These are phyloP conservation scores for Ceratocystis alfenasii DNA, from an alignment of 2,329 filamentous ascomycete genomes.

Conservation along the genomic window DNA sequence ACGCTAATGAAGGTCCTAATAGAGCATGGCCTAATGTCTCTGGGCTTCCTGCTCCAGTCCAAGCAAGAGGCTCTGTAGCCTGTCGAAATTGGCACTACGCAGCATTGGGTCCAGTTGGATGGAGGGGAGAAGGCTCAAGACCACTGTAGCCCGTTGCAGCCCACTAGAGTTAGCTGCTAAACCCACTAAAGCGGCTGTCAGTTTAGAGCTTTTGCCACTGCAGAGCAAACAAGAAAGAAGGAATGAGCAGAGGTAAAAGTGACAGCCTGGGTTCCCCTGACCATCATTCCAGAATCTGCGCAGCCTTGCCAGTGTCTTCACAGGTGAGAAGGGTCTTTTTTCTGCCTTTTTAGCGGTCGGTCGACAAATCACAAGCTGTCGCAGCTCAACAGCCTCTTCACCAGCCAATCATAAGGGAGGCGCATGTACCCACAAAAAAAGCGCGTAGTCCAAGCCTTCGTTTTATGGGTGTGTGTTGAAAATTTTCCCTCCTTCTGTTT, in stretches of 20 bases:
- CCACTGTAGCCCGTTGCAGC: background rate
- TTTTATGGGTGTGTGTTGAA: background rate
- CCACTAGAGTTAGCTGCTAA: background rate
- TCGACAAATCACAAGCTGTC: too few relatives aligned
- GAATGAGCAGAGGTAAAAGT: background rate
- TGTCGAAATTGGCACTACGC: background rate
- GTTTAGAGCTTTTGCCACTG: background rate
- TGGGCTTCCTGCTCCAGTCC: background rate
- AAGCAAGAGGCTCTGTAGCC: background rate
- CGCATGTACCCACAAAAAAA: background rate
- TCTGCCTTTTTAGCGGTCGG: background rate
- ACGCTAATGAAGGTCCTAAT: background rate
- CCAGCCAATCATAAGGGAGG: background rate
- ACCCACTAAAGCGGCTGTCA: background rate
- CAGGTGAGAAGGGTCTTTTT: background rate
- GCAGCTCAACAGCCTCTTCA: background rate
- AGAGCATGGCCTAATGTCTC: background rate
- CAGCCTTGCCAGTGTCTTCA: background rate
- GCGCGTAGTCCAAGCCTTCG: background rate
- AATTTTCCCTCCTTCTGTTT: slow-evolving; percentile 1
- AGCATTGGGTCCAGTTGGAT: background rate
- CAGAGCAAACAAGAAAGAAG: background rate
- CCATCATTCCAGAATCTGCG: background rate
- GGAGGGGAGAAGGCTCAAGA: background rate
- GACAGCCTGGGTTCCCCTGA: slow-evolving; percentile 11